Conservation (phyloP, 2,329 filamentous ascomycete genomes). For the Pseudogymnoascus sp. region DNA sequence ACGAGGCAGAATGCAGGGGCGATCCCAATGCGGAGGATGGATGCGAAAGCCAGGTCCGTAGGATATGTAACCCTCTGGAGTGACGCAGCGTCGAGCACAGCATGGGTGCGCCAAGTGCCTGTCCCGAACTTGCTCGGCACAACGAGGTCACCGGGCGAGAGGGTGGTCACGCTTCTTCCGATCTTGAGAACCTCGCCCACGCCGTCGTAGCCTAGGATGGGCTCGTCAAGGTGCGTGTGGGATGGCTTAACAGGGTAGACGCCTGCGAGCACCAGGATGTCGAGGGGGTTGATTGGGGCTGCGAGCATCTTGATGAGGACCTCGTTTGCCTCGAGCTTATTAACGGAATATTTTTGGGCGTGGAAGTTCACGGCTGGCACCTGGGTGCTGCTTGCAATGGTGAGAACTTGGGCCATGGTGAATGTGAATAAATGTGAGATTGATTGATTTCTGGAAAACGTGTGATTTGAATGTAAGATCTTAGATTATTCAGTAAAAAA, state of each 20-base stretch:
- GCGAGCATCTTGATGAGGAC: background rate
- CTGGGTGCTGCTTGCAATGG: background rate
- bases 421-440: background rate
- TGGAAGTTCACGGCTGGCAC: background rate
- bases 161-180: conserved; percentile 17
- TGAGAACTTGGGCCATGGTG: background rate
- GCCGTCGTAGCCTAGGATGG: conserved; percentile 19
- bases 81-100: conserved; percentile 15
- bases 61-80: conserved; percentile 12
- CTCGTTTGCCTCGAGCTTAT: background rate
- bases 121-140: conserved; percentile 1
- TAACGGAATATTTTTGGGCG: background rate
- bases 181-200: conserved; percentile 21
- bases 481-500: background rate
- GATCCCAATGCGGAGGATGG: conserved; percentile 17
- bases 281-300: background rate
- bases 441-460: background rate
- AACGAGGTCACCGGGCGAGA: conserved; percentile 21
- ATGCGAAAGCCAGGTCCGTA: conserved; percentile 15
- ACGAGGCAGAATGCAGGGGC: conserved; percentile 22
- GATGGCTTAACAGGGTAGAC: background rate
- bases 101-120: conserved; percentile 22
- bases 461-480: background rate
- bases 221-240: background rate
- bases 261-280: background rate